Evolutionary conservation across 2,329 filamentous ascomycete species (phyloP), one percentile per base, ranked within the genome.

Genomic region (Penicillium vulpinum): DNA sequence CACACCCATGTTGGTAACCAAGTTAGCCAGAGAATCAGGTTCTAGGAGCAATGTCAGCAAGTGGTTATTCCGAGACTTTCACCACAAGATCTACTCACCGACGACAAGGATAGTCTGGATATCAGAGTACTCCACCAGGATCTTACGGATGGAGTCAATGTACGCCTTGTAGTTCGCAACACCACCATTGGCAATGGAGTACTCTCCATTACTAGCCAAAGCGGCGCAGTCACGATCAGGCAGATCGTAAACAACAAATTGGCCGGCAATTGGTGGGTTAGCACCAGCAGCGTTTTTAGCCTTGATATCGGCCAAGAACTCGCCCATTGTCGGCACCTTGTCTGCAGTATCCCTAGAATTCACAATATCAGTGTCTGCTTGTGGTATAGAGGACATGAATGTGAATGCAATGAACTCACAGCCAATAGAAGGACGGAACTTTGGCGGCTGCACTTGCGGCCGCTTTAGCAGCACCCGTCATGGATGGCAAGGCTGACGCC

Each of bases 171-270:
- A 84, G 31, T 80, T 78, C 36, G 73, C 76, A 31, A 77, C 72
- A 21, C 81, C 75, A 49, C 81, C 71, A 54, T 86, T 72, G 57
- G 80, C 83, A 56, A 86, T 82, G 21, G 77, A 73, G 44, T 84
- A 80, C 70, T 87, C 85, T 58, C 85, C 85, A 66, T 87, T 87
- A 60, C 84, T 87, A 15, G 85, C 84, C 63, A 83, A 76, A 48
- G 85, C 85, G 15, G 85, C 81, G 66, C 85, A 87, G 68, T 87
- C 85, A 68, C 85, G 82, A 63, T 86, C 84, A 43, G 85, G 85
- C 13, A 87, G 74, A 68, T 87, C 81, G 70, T 87, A 87, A 52
- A 87, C 82, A 53, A 88, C 85, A 51, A 87, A 81, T 2, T 77
- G 77, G 18, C 78, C 79, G 18, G 79, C 77, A 55, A 80, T 67